Evolutionary conservation across 2,329 filamentous ascomycete species (phyloP).

Genomic region (Botryosphaeria dothidea): DNA sequence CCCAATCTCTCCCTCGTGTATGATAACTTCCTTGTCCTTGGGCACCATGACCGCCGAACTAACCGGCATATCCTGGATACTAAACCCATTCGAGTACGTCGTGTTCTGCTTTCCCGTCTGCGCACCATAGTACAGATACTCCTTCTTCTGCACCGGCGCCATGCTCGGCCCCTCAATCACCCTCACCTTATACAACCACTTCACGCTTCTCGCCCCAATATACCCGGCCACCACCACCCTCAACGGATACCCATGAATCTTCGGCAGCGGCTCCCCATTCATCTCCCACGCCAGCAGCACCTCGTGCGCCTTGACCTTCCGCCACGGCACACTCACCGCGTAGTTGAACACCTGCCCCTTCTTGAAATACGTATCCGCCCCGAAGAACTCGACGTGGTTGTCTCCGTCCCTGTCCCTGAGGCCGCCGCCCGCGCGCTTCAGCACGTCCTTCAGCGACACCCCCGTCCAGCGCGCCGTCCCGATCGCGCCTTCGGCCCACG

Average conservation of each 20-base stretch:
- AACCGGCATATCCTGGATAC: constrained; percentile 73
- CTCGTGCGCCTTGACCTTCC: constrained; percentile 67
- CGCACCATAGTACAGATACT: constrained; percentile 69
- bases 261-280: constrained; percentile 65
- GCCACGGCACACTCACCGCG: constrained; percentile 65
- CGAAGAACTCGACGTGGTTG: constrained; percentile 68
- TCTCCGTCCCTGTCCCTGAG: constrained; percentile 47
- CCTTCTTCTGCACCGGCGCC: constrained; percentile 64
- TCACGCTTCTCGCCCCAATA: constrained; percentile 64
- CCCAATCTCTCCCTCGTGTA: constrained; percentile 61
- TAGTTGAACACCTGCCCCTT: constrained; percentile 67
- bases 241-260: constrained; percentile 66
- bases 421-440: constrained; percentile 66
- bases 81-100: constrained; percentile 60
- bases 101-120: constrained; percentile 69
- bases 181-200: constrained; percentile 65
- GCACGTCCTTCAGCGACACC: constrained; percentile 67
- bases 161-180: constrained; percentile 58
- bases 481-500: constrained; percentile 60
- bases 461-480: constrained; percentile 65
- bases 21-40: constrained; percentile 59
- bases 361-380: constrained; percentile 74
- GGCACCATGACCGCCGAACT: constrained; percentile 67
- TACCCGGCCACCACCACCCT: constrained; percentile 65
- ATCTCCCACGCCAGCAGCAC: constrained; percentile 71